These are phyloP conservation scores for Nemania serpens DNA, from an alignment of 2,329 filamentous ascomycete species.

Conservation along the genomic window DNA sequence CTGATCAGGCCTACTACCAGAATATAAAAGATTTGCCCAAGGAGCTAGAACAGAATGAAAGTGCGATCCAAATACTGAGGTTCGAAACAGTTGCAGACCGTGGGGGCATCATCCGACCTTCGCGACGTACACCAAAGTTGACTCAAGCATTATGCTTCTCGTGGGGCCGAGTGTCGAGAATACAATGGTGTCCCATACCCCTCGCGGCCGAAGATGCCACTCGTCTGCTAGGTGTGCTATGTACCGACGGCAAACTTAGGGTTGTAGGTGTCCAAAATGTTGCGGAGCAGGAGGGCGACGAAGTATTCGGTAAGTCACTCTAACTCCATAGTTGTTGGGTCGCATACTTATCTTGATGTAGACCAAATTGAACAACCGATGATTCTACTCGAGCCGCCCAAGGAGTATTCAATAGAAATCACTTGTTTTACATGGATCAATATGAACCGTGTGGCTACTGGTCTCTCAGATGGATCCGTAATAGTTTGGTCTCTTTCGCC, in stretches of 20 bases:
- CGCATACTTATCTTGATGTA: conserved; percentile 40
- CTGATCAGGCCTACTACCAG: conserved; percentile 52
- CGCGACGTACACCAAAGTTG: conserved; percentile 45
- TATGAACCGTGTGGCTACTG: conserved; percentile 59
- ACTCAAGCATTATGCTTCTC: conserved; percentile 53
- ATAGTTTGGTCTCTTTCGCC: conserved; percentile 62
- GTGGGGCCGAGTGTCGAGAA: conserved; percentile 54
- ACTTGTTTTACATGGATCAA: conserved; percentile 61
- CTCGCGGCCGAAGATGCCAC: conserved; percentile 39
- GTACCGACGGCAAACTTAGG: conserved; percentile 55
- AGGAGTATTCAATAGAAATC: conserved; percentile 54
- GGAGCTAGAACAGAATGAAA: conserved; percentile 48
- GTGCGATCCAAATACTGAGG: conserved; percentile 59
- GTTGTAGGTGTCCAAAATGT: conserved; percentile 49
- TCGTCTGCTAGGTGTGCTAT: conserved; percentile 55
- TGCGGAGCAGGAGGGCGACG: conserved; percentile 36
- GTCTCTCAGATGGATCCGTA: conserved; percentile 61
- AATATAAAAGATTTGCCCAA: conserved; percentile 46
- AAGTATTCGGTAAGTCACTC: conserved; percentile 47
- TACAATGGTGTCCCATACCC: conserved; percentile 59
- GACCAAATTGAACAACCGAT: conserved; percentile 52
- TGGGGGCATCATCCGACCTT: conserved; percentile 43
- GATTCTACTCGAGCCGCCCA: conserved; percentile 49
- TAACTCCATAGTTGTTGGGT: neutral
- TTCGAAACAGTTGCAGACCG: conserved; percentile 44